A percentile compares a stretch with the other conserved stretches of the same genome.
phyloP scores from a whole-genome alignment of 306 rosid genomes.

The Sesbania bispinosa region DNA sequence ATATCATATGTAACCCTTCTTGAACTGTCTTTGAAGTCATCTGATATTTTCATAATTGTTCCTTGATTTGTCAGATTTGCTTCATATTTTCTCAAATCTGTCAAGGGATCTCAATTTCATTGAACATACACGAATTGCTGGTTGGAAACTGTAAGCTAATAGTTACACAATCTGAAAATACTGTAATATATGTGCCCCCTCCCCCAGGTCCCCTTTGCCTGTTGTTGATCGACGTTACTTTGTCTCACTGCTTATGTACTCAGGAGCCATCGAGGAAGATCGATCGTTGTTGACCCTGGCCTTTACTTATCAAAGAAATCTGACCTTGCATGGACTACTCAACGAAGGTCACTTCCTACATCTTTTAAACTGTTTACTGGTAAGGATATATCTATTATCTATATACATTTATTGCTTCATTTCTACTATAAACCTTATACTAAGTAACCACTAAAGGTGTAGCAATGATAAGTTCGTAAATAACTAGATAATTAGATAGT shows the following conservation, averaged over 20 bases:
- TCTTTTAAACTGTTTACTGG: conserved; percentile 68
- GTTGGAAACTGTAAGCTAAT: conserved; percentile 83
- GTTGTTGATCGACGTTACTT: background rate
- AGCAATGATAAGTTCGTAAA: background rate
- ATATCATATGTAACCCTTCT: background rate
- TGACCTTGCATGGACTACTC: conserved; percentile 69
- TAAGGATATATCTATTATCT: conserved; percentile 10
- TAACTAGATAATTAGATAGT: background rate
- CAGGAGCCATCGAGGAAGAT: conserved; percentile 86
- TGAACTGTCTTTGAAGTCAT: conserved; percentile 2
- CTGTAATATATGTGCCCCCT: background rate
- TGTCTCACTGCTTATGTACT: conserved; percentile 10
- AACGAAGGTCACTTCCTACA: conserved; percentile 76
- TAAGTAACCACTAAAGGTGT: background rate
- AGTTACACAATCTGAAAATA: background rate
- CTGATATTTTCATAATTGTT: too few relatives aligned
- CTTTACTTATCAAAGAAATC: conserved; percentile 58
- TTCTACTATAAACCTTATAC: background rate
- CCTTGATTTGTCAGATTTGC: conserved; percentile 63
- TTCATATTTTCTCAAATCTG: conserved; percentile 69
- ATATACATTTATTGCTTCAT: background rate
- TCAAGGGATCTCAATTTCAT: conserved; percentile 77
- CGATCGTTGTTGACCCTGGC: conserved; percentile 55
- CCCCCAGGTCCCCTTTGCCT: background rate
- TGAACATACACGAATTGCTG: conserved; percentile 59